Evolutionary conservation across 2,329 filamentous ascomycete species (phyloP), one percentile per base, ranked within the genome.

Genomic region (Xylariaceae sp.): DNA sequence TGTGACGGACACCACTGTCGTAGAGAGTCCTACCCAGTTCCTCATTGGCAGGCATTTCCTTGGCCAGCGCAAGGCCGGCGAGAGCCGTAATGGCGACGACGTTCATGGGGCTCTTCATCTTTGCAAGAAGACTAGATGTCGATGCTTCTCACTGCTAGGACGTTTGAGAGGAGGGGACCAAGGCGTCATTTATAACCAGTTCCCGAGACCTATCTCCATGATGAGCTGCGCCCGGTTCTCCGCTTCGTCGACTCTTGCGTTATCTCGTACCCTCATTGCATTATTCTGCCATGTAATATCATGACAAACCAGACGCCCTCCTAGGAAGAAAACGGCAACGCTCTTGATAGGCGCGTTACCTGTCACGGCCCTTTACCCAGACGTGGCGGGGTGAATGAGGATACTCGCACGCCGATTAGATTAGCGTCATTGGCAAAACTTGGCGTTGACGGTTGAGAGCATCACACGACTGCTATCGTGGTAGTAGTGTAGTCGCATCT

Each of bases 21-120:
- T 69, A 73, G 61, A 73, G 60, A 52, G 70, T 63, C 15, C 65
- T 66, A 30, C 67, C 69, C 18, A 66, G 51, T 55, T 66, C 64
- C 56, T 70, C 68, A 51, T 73, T 65, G 23, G 67, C 66, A 34
- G 67, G 64, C 55, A 70, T 66, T 62, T 73, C 69, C 68, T 71
- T 72, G 54, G 67, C 72, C 30, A 66, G 53, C 18, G 64, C 67
- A 52, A 63, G 63, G 65, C 64, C 63, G 51, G 67, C 65, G 56
- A 70, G 61, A 45, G 67, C 68, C 65, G 65, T 66, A 37, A 69
- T 56, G 60, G 69, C 67, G 59, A 62, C 66, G 59, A 64, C 57
- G 53, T 67, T 67, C 50, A 69, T 51, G 51, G 62, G 53, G 61
- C 60, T 67, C 68, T 67, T 70, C 69, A 71, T 71, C 60, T 59